Conservation (phyloP, 1,139 yeast species). For the Hemisphaericaspora lyxosophila region DNA sequence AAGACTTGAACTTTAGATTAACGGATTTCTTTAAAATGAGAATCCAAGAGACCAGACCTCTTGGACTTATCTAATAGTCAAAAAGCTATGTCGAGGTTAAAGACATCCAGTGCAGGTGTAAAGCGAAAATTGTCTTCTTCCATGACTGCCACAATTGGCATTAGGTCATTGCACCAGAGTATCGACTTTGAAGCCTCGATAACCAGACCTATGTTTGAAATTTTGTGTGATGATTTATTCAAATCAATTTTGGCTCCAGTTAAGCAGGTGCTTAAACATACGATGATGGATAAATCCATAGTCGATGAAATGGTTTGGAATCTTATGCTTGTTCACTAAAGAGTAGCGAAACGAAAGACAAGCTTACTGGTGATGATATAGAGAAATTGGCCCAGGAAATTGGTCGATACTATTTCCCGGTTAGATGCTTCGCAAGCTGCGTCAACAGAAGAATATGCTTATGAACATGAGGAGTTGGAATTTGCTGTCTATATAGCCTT, state of each 20-base stretch:
- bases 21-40: slow-evolving; percentile 35
- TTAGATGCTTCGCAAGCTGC: slow-evolving; percentile 53
- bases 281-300: slow-evolving; percentile 42
- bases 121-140: slow-evolving; percentile 44
- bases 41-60: slow-evolving; percentile 40
- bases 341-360: slow-evolving; percentile 56
- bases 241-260: slow-evolving; percentile 45
- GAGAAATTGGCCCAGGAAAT: slow-evolving; percentile 42
- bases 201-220: slow-evolving; percentile 48
- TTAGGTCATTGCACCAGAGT: slow-evolving; percentile 42
- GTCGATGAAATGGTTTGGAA: slow-evolving; percentile 64
- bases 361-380: slow-evolving; percentile 48
- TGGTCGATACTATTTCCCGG: slow-evolving; percentile 49
- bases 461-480: slow-evolving; percentile 66
- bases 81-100: slow-evolving; percentile 42
- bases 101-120: slow-evolving; percentile 46
- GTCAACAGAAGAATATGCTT: slow-evolving; percentile 54
- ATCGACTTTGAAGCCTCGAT: slow-evolving; percentile 42
- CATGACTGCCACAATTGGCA: slow-evolving; percentile 42
- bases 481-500: no score
- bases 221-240: slow-evolving; percentile 44
- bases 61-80: slow-evolving; percentile 38
- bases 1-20: slow-evolving; percentile 46
- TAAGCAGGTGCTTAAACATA: slow-evolving; percentile 43
- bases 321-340: slow-evolving; percentile 83